Base-by-base conservation (phyloP, 768 basidiomycete genomes). In the Pseudohyphozyma bogoriensis region DNA sequence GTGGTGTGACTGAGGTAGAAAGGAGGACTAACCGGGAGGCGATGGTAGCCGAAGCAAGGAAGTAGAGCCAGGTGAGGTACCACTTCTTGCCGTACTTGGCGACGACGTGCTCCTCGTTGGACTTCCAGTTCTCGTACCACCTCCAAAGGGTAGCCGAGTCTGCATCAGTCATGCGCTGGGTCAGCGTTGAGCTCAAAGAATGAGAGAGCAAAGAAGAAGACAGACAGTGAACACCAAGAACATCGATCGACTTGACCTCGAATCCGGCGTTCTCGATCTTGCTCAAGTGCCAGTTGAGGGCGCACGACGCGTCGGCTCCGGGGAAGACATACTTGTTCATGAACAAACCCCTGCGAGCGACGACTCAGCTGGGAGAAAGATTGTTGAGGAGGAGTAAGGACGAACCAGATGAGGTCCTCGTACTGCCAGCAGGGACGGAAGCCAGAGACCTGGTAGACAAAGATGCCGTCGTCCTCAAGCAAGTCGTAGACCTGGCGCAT, bases 251-350 rank as follows among this genome's bases (percentile, higher is more conserved):
- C 78, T 95, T 96, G 62, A 97, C 84, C 73, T 99, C 95, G 68
- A 97, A 97, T 62, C 93, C 92, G 60, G 87, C 90, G 32, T 78
- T 77, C 76, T 97, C 91, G 52, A 79, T 73, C 71, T 78, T 66
- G 37, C 77, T 80, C 62, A 99, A 80, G 58, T 95, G 90, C 93
- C 93, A 97, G 42, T 87, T 89, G 33, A 97, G 84, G 24, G 92
- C 88, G 74, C 89, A 89, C 3, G 85, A 89, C 0, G 95, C 95
- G 70, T 99, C 95, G 4, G 93, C 95, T 72, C 93, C 93, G 47
- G 95, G 93, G 85, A 99, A 99, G 72, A 99, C 77, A 67, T 99
- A 97, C 71, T 91, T 91, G 82, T 88, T 92, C 89, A 92, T 92
- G 79, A 92, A 93, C 28, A 92, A 79, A 66, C 90, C 91, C 87